Evolutionary conservation across 768 basidiomycete species (phyloP).

Genomic region (Amanita subjunquillea): DNA sequence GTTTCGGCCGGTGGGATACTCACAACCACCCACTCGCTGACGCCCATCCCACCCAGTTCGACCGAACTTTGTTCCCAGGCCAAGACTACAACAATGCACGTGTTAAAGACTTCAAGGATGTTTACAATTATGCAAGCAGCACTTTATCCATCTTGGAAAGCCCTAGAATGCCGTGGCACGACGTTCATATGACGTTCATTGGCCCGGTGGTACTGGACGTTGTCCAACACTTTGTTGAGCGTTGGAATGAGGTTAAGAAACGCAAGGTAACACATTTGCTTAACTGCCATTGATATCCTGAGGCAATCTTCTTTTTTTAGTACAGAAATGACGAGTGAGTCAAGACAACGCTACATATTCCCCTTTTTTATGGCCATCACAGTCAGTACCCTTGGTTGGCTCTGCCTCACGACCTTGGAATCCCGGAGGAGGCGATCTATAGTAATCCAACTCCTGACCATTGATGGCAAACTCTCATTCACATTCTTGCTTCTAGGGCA

Average conservation of each 20-base stretch:
- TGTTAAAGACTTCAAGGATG: conserved; percentile 75
- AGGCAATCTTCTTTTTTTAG: conserved; percentile 12
- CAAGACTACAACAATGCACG: conserved; percentile 93
- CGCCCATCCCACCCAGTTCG: conserved; percentile 81
- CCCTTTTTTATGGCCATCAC: conserved; percentile 3
- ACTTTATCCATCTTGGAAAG: conserved; percentile 57
- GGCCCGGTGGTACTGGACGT: conserved; percentile 86
- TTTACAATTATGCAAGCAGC: conserved; percentile 67
- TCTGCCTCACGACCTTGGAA: conserved; percentile 60
- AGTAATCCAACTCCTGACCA: conserved; percentile 18
- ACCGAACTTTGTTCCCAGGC: conserved; percentile 80
- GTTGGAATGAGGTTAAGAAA: conserved; percentile 87
- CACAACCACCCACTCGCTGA: conserved; percentile 86
- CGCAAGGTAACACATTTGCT: conserved; percentile 40
- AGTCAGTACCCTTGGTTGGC: conserved; percentile 63
- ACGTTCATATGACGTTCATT: conserved; percentile 81
- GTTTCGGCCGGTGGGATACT: conserved; percentile 97
- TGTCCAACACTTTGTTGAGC: conserved; percentile 85
- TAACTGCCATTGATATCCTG: neutral
- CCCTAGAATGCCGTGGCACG: conserved; percentile 92
- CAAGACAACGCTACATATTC: neutral
- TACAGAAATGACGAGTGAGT: conserved; percentile 40
- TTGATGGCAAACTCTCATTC: too few relatives aligned
- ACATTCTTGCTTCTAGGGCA: conserved; percentile 30
- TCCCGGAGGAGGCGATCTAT: conserved; percentile 52